Conservation (phyloP, 73 alveolate species). For the Paraurostyla sp. region DNA sequence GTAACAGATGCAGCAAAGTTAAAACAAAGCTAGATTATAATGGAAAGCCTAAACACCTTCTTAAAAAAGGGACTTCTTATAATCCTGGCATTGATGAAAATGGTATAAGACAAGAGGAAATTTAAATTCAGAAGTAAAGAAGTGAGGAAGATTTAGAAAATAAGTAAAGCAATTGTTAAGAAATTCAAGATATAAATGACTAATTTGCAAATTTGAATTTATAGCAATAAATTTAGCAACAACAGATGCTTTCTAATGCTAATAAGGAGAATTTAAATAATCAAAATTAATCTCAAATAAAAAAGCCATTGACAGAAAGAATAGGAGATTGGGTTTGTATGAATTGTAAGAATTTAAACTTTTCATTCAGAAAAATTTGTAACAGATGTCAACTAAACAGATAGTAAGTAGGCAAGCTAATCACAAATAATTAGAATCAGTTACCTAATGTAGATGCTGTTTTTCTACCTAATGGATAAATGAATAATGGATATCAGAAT, state of each 20-base stretch:
- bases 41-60: conserved; percentile 77
- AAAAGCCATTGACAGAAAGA: conserved; percentile 83
- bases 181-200: background rate
- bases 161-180: background rate
- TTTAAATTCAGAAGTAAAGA: background rate
- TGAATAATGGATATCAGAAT: background rate
- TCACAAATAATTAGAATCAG: background rate
- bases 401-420: conserved; percentile 14
- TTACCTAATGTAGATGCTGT: background rate
- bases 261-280: conserved; percentile 8
- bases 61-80: background rate
- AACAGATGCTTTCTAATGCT: background rate
- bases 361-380: conserved; percentile 89
- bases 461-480: background rate
- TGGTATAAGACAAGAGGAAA: background rate
- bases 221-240: background rate
- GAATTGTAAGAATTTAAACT: conserved; percentile 89
- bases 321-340: conserved; percentile 96
- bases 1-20: conserved; percentile 72
- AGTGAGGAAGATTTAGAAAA: background rate
- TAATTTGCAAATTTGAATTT: background rate
- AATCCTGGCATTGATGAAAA: background rate
- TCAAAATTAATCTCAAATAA: background rate
- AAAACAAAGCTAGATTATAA: conserved; percentile 64
- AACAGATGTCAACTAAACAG: conserved; percentile 86